A percentile compares a stretch with the other conserved stretches of the same genome.
Evolutionary conservation across 768 basidiomycete genomes (phyloP).

Genomic region (Tricholomella constricta): DNA sequence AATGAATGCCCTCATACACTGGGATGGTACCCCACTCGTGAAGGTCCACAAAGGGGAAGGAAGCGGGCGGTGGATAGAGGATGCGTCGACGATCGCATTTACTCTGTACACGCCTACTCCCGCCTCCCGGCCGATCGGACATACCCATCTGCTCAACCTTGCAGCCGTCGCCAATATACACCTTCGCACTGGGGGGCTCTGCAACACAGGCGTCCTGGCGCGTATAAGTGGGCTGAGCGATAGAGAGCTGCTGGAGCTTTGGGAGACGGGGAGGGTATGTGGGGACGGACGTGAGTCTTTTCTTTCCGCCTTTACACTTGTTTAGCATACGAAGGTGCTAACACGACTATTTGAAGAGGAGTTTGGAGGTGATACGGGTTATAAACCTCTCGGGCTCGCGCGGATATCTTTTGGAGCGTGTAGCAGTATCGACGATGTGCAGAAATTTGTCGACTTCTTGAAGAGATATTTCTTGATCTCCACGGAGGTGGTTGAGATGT

Average conservation of each 20-base stretch:
- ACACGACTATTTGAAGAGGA: conserved; percentile 5
- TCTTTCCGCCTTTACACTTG: not conserved
- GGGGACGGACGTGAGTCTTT: conserved; percentile 14
- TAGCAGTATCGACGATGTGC: conserved; percentile 11
- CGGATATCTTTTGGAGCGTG: conserved; percentile 18
- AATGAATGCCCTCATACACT: conserved; percentile 7
- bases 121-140: conserved; percentile 8
- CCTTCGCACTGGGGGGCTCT: conserved; percentile 15
- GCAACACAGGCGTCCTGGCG: conserved; percentile 16
- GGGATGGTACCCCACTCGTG: conserved; percentile 11
- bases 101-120: conserved; percentile 11
- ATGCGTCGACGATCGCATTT: conserved; percentile 17
- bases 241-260: conserved; percentile 8
- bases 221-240: conserved; percentile 12
- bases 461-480: conserved; percentile 13
- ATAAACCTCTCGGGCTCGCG: conserved; percentile 12
- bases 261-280: conserved; percentile 16
- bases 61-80: conserved; percentile 13
- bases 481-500: not conserved
- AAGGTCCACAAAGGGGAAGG: conserved; percentile 16
- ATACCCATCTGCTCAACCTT: conserved; percentile 11
- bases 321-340: not conserved
- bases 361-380: conserved; percentile 11
- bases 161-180: conserved; percentile 17
- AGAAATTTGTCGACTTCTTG: conserved; percentile 11